Percentiles rank a stretch among this genome's conserved stretches.
phyloP scores from a whole-genome alignment of 1,284 basidiomycete species.

The Pseudozyma flocculosa region DNA sequence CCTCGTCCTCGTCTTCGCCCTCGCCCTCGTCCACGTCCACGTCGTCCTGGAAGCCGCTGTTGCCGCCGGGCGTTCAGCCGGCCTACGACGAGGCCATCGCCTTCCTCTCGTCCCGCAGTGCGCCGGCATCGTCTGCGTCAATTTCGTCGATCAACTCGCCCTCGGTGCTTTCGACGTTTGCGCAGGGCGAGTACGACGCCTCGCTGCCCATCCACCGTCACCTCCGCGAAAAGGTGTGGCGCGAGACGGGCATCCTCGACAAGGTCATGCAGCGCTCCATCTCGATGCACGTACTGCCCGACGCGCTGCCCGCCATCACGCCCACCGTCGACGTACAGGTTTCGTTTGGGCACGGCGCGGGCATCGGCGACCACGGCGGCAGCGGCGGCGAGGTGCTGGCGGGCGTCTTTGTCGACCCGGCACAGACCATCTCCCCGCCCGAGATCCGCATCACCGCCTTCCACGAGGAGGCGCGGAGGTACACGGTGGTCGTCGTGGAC shows the following conservation, averaged over 20 bases:
- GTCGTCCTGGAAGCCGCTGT: constrained; percentile 60
- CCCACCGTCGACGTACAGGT: constrained; percentile 75
- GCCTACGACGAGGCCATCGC: constrained; percentile 80
- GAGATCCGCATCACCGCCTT: constrained; percentile 72
- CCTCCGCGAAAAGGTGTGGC: constrained; percentile 81
- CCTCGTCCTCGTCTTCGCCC: neutral
- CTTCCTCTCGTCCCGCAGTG: constrained; percentile 64
- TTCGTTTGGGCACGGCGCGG: constrained; percentile 61
- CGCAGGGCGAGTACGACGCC: constrained; percentile 66
- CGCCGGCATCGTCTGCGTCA: constrained; percentile 1
- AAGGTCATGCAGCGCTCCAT: constrained; percentile 82
- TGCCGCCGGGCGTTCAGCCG: constrained; percentile 70
- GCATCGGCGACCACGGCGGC: constrained; percentile 57
- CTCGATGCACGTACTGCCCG: constrained; percentile 87
- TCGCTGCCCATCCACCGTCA: constrained; percentile 71
- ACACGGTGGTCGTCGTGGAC: constrained; percentile 85
- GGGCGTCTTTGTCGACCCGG: constrained; percentile 60
- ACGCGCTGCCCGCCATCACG: constrained; percentile 72
- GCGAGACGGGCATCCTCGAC: constrained; percentile 52
- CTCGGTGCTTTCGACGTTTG: constrained; percentile 71
- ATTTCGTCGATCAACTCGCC: constrained; percentile 70
- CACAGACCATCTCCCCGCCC: constrained; percentile 68
- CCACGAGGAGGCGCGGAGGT: constrained; percentile 76
- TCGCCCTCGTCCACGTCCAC: constrained; percentile 6
- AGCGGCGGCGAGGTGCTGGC: constrained; percentile 68